Evolutionary conservation across 306 rosid genomes (phyloP).

Genomic region (Dalbergia cochinchinensis): DNA sequence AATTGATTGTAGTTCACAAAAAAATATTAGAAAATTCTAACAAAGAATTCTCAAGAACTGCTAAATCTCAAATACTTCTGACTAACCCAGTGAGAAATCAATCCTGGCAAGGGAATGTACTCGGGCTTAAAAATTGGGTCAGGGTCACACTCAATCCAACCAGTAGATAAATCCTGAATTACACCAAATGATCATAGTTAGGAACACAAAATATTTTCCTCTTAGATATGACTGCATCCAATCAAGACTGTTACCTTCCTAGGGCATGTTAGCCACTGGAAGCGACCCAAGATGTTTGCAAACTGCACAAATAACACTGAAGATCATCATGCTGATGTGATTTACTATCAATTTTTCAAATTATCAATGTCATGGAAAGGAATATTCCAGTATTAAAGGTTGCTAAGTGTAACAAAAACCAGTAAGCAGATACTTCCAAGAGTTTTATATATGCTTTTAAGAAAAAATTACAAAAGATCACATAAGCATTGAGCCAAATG

Average conservation of each 20-base stretch:
- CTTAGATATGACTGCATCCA: constrained; percentile 6
- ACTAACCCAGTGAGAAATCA: constrained; percentile 78
- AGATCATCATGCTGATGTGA: constrained; percentile 10
- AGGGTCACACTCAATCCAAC: constrained; percentile 96
- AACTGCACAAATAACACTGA: constrained; percentile 67
- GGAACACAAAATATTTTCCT: constrained; percentile 21
- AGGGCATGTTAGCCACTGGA: constrained; percentile 94
- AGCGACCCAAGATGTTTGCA: constrained; percentile 84
- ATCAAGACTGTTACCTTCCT: constrained; percentile 77
- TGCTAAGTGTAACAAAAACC: too few species aligned
- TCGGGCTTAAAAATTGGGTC: constrained; percentile 92
- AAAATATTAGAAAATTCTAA: too few species aligned
- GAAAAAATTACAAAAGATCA: too few species aligned
- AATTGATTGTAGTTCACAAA: too few species aligned
- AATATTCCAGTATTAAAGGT: too few species aligned
- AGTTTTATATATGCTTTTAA: too few species aligned
- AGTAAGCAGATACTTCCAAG: too few species aligned
- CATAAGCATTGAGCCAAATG: background rate
- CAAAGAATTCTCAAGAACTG: too few species aligned
- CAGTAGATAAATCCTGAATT: constrained; percentile 87
- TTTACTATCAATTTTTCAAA: too few species aligned
- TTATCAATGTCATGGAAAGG: too few species aligned
- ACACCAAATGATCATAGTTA: constrained; percentile 41
- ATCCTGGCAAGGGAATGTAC: constrained; percentile 62
- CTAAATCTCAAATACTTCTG: constrained; percentile 21